phyloP scores from a whole-genome alignment of 306 rosid species.

The Psophocarpus tetragonolobus region DNA sequence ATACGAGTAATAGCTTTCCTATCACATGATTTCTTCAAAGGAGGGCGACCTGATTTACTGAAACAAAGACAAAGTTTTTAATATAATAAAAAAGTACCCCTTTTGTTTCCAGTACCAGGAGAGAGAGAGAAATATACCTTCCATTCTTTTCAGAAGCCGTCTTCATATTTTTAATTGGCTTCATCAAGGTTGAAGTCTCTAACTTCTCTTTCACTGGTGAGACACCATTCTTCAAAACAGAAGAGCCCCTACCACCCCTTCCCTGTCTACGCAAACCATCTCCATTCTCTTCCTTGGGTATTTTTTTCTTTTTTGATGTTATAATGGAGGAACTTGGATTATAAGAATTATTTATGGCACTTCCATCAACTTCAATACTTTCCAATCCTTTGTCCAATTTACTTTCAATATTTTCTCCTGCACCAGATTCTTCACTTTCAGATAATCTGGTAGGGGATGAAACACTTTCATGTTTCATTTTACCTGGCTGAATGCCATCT shows the following conservation, averaged over 20 bases:
- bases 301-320: conserved; percentile 51
- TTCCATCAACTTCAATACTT: conserved; percentile 52
- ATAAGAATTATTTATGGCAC: conserved; percentile 41
- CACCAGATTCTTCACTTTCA: conserved; percentile 77
- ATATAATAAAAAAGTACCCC: background rate
- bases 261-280: conserved; percentile 64
- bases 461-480: conserved; percentile 51
- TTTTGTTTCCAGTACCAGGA: background rate
- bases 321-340: conserved; percentile 45
- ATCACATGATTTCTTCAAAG: conserved; percentile 68
- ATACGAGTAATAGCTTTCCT: conserved; percentile 60
- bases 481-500: conserved; percentile 42
- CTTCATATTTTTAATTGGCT: conserved; percentile 57
- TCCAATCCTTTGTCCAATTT: conserved; percentile 62
- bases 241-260: conserved; percentile 59
- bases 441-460: conserved; percentile 72
- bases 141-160: conserved; percentile 65
- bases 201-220: conserved; percentile 59
- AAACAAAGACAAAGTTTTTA: conserved; percentile 31
- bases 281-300: conserved; percentile 54
- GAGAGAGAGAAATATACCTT: conserved; percentile 48
- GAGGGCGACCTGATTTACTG: conserved; percentile 84
- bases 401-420: conserved; percentile 56
- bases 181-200: conserved; percentile 52
- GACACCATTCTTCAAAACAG: conserved; percentile 52